phyloP scores from a whole-genome alignment of 2,329 filamentous ascomycete species.

The Trichoderma lentiforme region DNA sequence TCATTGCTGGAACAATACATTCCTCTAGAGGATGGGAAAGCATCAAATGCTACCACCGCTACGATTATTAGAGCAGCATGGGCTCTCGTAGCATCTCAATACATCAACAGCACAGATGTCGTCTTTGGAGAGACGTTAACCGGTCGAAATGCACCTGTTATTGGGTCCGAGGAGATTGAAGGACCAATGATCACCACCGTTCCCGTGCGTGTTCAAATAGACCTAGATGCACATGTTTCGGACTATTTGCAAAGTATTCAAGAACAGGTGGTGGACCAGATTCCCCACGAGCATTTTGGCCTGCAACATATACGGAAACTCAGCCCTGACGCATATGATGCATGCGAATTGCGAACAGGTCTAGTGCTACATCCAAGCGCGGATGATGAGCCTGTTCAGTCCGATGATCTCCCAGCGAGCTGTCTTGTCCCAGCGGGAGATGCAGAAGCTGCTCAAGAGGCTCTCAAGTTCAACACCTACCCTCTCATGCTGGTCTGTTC shows the following conservation, averaged over 20 bases:
- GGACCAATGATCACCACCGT: constrained; percentile 61
- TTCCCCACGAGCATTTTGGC: constrained; percentile 63
- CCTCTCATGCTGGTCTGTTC: constrained; percentile 65
- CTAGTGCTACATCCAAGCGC: constrained; percentile 51
- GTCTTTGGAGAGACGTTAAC: constrained; percentile 60
- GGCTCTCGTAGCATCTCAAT: constrained; percentile 53
- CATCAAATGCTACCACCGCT: constrained; percentile 47
- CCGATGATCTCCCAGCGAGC: constrained; percentile 42
- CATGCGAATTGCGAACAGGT: constrained; percentile 54
- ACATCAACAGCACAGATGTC: constrained; percentile 51
- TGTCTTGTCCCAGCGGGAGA: constrained; percentile 54
- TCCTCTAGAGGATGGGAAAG: constrained; percentile 32
- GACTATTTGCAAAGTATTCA: constrained; percentile 58
- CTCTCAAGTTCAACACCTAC: constrained; percentile 57
- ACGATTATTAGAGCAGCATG: constrained; percentile 58
- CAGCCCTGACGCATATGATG: constrained; percentile 51
- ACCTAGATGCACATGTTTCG: constrained; percentile 32
- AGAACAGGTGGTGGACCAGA: constrained; percentile 52
- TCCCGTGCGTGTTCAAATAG: constrained; percentile 49
- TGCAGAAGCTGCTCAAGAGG: constrained; percentile 56
- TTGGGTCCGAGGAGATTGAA: constrained; percentile 52
- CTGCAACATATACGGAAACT: constrained; percentile 57
- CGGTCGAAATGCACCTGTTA: constrained; percentile 49
- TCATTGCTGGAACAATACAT: constrained; percentile 54
- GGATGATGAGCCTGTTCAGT: constrained; percentile 25